Base-by-base conservation (phyloP, 108 stramenopile genomes). In the Skeletonema grethae region DNA sequence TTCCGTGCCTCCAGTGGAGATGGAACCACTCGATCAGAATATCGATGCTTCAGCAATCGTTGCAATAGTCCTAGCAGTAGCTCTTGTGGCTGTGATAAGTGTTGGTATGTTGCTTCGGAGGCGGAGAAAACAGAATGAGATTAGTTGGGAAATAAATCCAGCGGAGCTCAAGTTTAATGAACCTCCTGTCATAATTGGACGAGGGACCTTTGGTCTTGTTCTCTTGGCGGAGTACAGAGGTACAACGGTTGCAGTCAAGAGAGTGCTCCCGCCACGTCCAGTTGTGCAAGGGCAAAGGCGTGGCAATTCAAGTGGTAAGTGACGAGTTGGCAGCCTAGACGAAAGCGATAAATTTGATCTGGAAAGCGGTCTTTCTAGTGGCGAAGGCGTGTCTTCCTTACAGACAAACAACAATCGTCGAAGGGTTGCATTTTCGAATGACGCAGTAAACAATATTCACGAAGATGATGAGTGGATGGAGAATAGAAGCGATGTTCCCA, bases 121-220 rank as follows among this genome's bases (percentile, higher is more conserved):
- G 30, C 76, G 61, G 56, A 67, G 66, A 10, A 65, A 68, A 18
- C 69, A 75, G 22, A 58, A 45, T 22, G 88, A 86, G 41, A 20
- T 73, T 10, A 56, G 86, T 11, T 89, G 86, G 86, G 31, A 43
- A 31, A 84, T 89, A 18, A 28, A 85, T n/a, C 63, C 70, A 25
- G 43, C 57, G n/a, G 83, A 89, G 22, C 45, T 89, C n/a, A 59
- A 79, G 13, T 89, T 87, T 43, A 50, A 63, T 32, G 67, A 84
- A 48, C 86, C 88, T 59, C 61, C 69, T 1, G 69, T 64, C 10
- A 56, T 80, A 11, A n/a, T 63, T 11, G 79, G 79, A 11, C n/a
- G 79, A n/a, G 79, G 79, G 6, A 80, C 79, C 0, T 80, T 80
- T 65, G 79, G 79, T 1, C 38, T 65, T 28, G 64, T 65, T 28